phyloP scores from a whole-genome alignment of 2,329 filamentous ascomycete species.

The Cercospora sp. region DNA sequence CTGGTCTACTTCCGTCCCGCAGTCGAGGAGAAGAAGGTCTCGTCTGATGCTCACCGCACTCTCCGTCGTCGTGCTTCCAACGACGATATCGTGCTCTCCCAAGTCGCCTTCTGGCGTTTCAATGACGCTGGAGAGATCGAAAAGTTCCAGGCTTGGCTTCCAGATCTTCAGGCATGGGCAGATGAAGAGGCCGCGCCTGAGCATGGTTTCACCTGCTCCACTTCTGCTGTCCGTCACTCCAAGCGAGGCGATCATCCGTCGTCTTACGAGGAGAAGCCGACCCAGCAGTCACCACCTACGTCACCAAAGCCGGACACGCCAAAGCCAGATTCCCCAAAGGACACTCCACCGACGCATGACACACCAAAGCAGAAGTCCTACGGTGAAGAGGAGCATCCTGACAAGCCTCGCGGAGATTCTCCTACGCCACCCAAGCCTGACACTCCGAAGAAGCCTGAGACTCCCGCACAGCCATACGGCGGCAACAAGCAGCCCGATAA shows the following conservation, averaged over 20 bases:
- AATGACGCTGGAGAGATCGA: slow-evolving; percentile 47
- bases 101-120: slow-evolving; percentile 51
- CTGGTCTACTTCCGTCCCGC: slow-evolving; percentile 27
- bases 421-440: background rate
- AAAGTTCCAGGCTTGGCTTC: slow-evolving; percentile 50
- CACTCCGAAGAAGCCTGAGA: background rate
- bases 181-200: slow-evolving; percentile 30
- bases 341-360: background rate
- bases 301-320: background rate
- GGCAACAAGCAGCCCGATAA: background rate
- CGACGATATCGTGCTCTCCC: slow-evolving; percentile 6
- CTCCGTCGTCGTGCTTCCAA: background rate
- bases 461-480: background rate
- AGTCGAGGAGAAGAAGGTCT: slow-evolving; percentile 16
- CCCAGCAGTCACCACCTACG: background rate
- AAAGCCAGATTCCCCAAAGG: background rate
- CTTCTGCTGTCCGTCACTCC: background rate
- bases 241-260: background rate
- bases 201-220: slow-evolving; percentile 24
- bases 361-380: background rate
- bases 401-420: background rate
- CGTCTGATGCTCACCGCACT: background rate
- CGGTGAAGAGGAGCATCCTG: background rate
- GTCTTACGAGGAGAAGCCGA: slow-evolving; percentile 2
- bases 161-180: slow-evolving; percentile 45